phyloP scores from a whole-genome alignment of 1,284 basidiomycete species.

The Uromyces viciae-fabae region DNA sequence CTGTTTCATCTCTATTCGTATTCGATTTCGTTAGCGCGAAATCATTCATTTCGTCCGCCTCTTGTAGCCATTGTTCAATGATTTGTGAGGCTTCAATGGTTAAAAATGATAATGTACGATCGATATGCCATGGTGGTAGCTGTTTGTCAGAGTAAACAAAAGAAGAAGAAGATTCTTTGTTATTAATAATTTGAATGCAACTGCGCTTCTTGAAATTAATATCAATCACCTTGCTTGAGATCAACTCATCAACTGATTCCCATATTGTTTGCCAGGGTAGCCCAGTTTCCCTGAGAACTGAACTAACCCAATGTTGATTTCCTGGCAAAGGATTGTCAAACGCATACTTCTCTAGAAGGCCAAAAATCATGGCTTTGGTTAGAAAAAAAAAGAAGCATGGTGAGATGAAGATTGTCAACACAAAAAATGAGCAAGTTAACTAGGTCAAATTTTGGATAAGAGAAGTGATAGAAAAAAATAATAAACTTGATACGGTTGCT shows the following conservation, averaged over 20 bases:
- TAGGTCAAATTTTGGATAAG: not conserved
- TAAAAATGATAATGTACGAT: conserved; percentile 24
- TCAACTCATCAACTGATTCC: conserved; percentile 79
- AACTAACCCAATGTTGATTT: conserved; percentile 72
- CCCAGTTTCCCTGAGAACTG: conserved; percentile 70
- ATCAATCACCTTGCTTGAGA: conserved; percentile 69
- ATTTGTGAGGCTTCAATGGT: conserved; percentile 28
- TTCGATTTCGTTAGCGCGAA: conserved; percentile 12
- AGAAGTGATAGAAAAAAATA: not conserved
- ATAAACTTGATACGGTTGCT: conserved; percentile 50
- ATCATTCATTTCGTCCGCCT: conserved; percentile 19
- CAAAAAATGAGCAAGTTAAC: not conserved
- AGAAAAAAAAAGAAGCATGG: not conserved
- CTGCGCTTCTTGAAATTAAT: no score
- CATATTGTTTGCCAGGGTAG: conserved; percentile 73
- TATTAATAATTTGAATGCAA: no score
- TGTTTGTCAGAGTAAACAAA: no score
- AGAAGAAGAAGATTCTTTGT: no score
- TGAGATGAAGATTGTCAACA: not conserved
- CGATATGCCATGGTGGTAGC: conserved; percentile 42
- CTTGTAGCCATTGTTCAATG: conserved; percentile 25
- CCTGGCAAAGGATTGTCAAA: conserved; percentile 64
- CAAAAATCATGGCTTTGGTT: conserved; percentile 64
- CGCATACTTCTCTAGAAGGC: conserved; percentile 67
- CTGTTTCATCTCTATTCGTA: not conserved